Conservation (phyloP, 1,284 basidiomycete species). For the Mycena sp. region DNA sequence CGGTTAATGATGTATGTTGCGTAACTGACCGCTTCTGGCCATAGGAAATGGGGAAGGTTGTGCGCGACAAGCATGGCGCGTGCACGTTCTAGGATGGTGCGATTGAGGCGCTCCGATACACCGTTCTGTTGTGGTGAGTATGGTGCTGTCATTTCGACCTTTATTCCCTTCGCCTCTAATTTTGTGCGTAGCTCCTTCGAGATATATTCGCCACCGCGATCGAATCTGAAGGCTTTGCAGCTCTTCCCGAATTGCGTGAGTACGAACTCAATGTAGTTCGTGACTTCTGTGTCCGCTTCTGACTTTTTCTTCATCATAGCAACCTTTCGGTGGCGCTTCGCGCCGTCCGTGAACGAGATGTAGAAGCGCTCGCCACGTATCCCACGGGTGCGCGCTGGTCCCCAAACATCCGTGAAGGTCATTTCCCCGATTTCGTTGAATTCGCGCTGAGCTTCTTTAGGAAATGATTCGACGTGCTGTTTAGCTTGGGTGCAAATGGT, state of each 20-base stretch:
- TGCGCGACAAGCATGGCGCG: slow-evolving; percentile 48
- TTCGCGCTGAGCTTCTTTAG: slow-evolving; percentile 12
- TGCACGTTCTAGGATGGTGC: slow-evolving; percentile 34
- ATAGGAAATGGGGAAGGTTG: slow-evolving; percentile 44
- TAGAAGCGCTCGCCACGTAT: slow-evolving; percentile 35
- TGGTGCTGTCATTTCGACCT: slow-evolving; percentile 12
- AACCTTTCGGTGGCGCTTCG: slow-evolving; percentile 23
- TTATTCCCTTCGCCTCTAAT: slow-evolving; percentile 12
- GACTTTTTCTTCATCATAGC: slow-evolving; percentile 37
- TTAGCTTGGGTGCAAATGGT: slow-evolving; percentile 17
- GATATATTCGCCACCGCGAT: slow-evolving; percentile 35
- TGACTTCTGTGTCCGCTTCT: slow-evolving; percentile 30
- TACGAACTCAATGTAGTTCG: slow-evolving; percentile 35
- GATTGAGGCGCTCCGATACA: slow-evolving; percentile 41
- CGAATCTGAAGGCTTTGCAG: slow-evolving; percentile 30
- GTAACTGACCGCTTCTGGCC: slow-evolving; percentile 37
- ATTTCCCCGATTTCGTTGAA: slow-evolving; percentile 34
- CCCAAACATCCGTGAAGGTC: slow-evolving; percentile 37
- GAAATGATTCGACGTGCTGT: slow-evolving; percentile 18
- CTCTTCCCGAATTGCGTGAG: slow-evolving; percentile 32
- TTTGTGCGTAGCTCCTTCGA: slow-evolving; percentile 20
- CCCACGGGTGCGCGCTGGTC: slow-evolving; percentile 30
- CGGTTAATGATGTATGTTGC: slow-evolving; percentile 32
- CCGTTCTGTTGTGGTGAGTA: slow-evolving; percentile 37
- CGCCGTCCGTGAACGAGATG: slow-evolving; percentile 39